Evolutionary conservation across 2,329 filamentous ascomycete species (phyloP), one percentile per base, ranked within the genome.

Genomic region (Trichoderma sp.): DNA sequence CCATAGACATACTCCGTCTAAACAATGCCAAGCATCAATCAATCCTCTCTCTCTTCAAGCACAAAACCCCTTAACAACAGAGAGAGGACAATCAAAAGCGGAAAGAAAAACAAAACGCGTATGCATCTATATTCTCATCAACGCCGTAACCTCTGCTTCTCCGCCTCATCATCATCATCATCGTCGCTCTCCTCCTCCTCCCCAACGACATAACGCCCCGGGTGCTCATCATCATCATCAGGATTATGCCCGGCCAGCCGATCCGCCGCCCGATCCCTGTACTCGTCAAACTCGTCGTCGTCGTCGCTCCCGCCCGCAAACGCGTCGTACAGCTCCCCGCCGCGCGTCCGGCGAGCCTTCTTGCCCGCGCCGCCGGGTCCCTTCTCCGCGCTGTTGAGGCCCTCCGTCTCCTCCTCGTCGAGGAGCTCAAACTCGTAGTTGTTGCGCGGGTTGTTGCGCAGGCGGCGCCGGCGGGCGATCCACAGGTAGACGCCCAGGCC

Each of bases 401-500:
- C 82, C 70, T 88, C 82, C 17, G 83, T 81, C 70, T 96, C 93
- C 21, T 92, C 90, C 64, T 93, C 90, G 71, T 95, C 90, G 55
- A 99, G 84, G 68, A 97, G 89, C 78, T 97, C 93, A 71, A 99
- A 99, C 71, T 97, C 94, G 77, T 97, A 98, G 74, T 90, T 89
- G 72, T 94, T 91, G 57, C 91, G 87, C 3, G 88, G 84, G 75
- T 87, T 87, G 77, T 91, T 92, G 70, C 87, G 87, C 28, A 92
- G 83, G 47, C 90, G 88, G 74, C 89, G 90, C 65, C 91, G 88
- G 30, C 93, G 88, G 50, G 93, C 90, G 65, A 94, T 80, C 77
- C 86, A 92, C 71, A 96, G 85, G 80, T 94, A 97, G 50, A 88
- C 81, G n/a, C 88, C 91, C 0, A 99, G 84, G 3, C 89, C 91